These are phyloP conservation scores for Daphne laureola DNA, from an alignment of 441 rosid species.

Conservation along the genomic window DNA sequence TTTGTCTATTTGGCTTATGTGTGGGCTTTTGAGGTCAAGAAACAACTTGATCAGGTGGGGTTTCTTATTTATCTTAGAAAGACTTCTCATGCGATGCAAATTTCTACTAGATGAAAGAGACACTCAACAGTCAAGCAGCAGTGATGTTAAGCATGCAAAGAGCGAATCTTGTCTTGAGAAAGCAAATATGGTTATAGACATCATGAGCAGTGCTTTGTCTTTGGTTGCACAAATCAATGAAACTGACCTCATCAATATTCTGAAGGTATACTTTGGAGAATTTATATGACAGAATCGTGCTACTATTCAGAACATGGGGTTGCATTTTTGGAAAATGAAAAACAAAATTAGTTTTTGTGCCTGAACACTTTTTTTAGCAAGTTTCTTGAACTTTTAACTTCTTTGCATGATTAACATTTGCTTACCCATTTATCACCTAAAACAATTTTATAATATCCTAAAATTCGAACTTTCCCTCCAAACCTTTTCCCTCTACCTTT, in stretches of 20 bases:
- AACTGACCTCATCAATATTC: conserved; percentile 84
- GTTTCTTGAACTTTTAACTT: no score
- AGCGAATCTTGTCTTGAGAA: conserved; percentile 71
- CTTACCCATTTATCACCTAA: no score
- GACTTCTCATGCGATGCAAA: conserved; percentile 95
- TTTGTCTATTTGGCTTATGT: conserved; percentile 74
- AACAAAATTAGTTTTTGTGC: no score
- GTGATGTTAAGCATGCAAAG: conserved; percentile 29
- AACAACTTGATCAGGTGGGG: conserved; percentile 78
- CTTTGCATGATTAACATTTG: no score
- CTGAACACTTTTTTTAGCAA: no score
- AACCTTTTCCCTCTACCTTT: no score
- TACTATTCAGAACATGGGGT: no score
- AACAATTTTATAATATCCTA: no score
- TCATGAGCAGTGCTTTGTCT: conserved; percentile 92
- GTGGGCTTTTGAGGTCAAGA: conserved; percentile 93
- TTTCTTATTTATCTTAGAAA: conserved; percentile 77
- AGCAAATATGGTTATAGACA: conserved; percentile 92
- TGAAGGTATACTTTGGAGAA: conserved; percentile 58
- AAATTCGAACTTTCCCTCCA: no score
- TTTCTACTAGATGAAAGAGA: conserved; percentile 88
- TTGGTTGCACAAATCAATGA: conserved; percentile 86
- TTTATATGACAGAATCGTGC: neutral
- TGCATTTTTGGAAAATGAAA: no score
- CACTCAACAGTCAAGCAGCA: conserved; percentile 45